Percentiles rank a stretch among this genome's conserved stretches.
Conservation (phyloP, 2,329 filamentous ascomycete species). For the Bipolaris zeicola region DNA sequence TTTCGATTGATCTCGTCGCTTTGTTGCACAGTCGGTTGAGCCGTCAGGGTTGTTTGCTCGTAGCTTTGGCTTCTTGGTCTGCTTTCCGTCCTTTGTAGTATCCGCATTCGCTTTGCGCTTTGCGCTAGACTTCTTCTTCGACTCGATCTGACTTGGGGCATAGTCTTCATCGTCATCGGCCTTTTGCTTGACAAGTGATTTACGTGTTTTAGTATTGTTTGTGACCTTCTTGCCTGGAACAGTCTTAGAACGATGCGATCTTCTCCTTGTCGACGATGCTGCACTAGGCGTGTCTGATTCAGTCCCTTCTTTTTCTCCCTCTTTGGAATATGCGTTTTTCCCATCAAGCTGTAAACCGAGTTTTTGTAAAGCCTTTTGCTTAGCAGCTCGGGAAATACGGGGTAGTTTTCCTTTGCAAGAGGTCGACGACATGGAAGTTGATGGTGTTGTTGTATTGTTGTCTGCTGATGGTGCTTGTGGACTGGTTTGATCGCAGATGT, state of each 20-base stretch:
- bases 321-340: slow-evolving; percentile 7
- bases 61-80: slow-evolving; percentile 2
- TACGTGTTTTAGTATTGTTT: not conserved
- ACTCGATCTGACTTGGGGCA: slow-evolving; percentile 1
- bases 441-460: not conserved
- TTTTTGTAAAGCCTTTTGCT: slow-evolving; percentile 15
- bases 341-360: slow-evolving; percentile 6
- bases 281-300: not conserved
- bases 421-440: slow-evolving; percentile 1
- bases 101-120: slow-evolving; percentile 18
- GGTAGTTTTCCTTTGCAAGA: slow-evolving; percentile 23
- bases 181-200: slow-evolving; percentile 7
- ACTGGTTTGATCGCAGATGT: slow-evolving; percentile 27
- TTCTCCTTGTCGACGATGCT: slow-evolving; percentile 2
- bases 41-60: not conserved
- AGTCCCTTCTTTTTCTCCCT: not conserved
- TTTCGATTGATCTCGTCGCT: slow-evolving; percentile 1
- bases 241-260: not conserved
- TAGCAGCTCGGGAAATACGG: slow-evolving; percentile 21
- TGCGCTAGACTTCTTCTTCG: slow-evolving; percentile 3
- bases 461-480: not conserved
- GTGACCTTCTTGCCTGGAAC: not conserved
- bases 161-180: slow-evolving; percentile 21
- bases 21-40: not conserved
- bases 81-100: not conserved